Evolutionary conservation across 169 alveolate species (phyloP), one percentile per base, ranked within the genome.

Genomic region (Eimeria maxima): DNA sequence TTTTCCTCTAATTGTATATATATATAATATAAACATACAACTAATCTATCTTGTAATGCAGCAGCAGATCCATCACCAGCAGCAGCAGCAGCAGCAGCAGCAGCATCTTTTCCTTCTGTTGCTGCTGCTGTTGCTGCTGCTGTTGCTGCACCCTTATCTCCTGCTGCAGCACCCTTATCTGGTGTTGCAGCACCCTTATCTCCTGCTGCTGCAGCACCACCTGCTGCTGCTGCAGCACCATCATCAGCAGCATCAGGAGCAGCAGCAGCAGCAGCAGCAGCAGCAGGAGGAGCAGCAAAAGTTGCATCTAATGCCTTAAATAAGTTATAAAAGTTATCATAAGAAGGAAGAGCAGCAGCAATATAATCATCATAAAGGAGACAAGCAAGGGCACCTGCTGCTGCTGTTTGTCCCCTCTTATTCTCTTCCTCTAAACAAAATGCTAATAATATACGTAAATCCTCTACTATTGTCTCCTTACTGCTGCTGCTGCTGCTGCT

Each of bases 361-460:
- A 76, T 74, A 5, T n/a, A 22, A 24, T 55, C n/a, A 67, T 91
- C 44, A 44, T 18, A 42, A 22, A 78, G 84, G 22, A 91, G 90
- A 42, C 69, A 55, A 33, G 95, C 95, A 13, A 91, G 95, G 7
- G 95, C 90, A 10, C 90, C 90, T 44, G 86, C 81, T n/a, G 95
- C 95, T 16, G 95, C 95, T 14, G 38, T 29, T 83, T 76, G 95
- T 57, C 90, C 95, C 7, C 95, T 3, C 45, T 29, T 47, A 78
- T 91, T 91, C n/a, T 91, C 42, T n/a, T 76, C 42, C 78, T 91
- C 95, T 2, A 27, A 13, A 20, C 87, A 47, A 27, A 74, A 91
- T 2, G 95, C 95, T 22, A 91, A 90, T 65, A 91, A 27, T 38
- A 91, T 76, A 27, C 65, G 74, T 38, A 91, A 76, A 69, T 76